These are phyloP conservation scores for Haberlea rhodopensis DNA, from an alignment of 257 asterid species.

Conservation along the genomic window DNA sequence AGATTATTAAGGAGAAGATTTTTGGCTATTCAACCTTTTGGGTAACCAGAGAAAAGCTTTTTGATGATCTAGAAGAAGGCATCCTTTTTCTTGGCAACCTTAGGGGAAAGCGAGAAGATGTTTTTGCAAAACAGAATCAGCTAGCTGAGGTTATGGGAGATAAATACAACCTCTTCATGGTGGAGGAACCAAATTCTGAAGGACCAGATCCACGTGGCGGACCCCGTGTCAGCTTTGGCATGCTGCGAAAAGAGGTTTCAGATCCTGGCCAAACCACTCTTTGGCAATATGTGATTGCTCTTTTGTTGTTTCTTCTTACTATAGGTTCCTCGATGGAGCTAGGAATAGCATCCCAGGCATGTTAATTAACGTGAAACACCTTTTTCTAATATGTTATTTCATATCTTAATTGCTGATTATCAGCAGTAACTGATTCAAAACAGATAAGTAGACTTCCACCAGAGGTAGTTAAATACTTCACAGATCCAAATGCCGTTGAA, in stretches of 20 bases:
- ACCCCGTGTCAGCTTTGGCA: constrained; percentile 94
- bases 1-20: constrained; percentile 75
- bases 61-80: constrained; percentile 91
- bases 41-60: constrained; percentile 89
- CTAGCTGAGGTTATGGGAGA: constrained; percentile 75
- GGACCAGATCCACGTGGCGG: constrained; percentile 95
- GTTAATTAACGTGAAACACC: constrained; percentile 13
- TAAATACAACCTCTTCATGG: constrained; percentile 89
- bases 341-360: constrained; percentile 91
- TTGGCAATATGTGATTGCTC: constrained; percentile 93
- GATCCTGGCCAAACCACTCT: constrained; percentile 90
- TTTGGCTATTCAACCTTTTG: constrained; percentile 93
- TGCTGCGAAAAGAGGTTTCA: constrained; percentile 88
- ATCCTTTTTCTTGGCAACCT: constrained; percentile 86
- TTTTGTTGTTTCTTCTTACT: constrained; percentile 78
- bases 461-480: constrained; percentile 81
- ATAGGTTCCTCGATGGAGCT: constrained; percentile 88
- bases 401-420: constrained; percentile 6
- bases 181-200: constrained; percentile 92
- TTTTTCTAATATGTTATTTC: constrained; percentile 2
- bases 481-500: constrained; percentile 89
- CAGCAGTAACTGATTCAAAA: constrained; percentile 14
- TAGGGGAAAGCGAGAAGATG: constrained; percentile 80
- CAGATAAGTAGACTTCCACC: constrained; percentile 91
- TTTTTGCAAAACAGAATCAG: constrained; percentile 70